Percentiles rank a stretch among this genome's conserved stretches.
These are phyloP conservation scores for Salix koriyanagi DNA, from an alignment of 345 rosid genomes.

Conservation along the genomic window DNA sequence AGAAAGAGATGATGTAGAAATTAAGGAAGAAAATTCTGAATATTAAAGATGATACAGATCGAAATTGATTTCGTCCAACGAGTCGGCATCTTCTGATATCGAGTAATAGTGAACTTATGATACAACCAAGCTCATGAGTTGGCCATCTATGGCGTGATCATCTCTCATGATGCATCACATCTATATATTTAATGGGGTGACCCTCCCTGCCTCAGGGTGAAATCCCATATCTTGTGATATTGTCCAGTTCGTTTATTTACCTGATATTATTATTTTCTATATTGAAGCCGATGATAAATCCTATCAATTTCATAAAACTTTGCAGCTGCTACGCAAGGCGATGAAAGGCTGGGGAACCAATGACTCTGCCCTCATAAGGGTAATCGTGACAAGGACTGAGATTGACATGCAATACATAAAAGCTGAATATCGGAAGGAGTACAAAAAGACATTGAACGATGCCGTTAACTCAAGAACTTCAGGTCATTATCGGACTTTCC, in stretches of 20 bases:
- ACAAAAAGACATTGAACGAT: constrained; percentile 50
- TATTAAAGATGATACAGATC: neutral
- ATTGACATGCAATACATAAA: constrained; percentile 69
- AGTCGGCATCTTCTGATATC: neutral
- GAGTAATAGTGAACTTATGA: neutral
- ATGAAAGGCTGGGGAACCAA: constrained; percentile 70
- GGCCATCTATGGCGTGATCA: neutral
- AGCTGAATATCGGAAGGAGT: constrained; percentile 54
- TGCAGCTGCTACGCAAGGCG: constrained; percentile 49
- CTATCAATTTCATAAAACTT: neutral
- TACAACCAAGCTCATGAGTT: neutral
- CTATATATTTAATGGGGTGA: neutral
- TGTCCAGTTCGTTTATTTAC: neutral
- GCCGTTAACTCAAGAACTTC: constrained; percentile 66
- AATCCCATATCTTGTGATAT: neutral
- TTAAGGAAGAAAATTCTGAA: neutral
- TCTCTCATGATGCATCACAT: neutral
- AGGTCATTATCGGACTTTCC: constrained; percentile 58
- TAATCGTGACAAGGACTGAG: constrained; percentile 65
- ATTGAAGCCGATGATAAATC: neutral
- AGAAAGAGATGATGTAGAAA: neutral
- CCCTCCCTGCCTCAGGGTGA: neutral
- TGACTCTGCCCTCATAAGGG: constrained; percentile 47
- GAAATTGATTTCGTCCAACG: neutral
- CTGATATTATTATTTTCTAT: too few species aligned